Percentiles rank a stretch among this genome's conserved stretches.
Evolutionary conservation across 2,329 filamentous ascomycete genomes (phyloP).

Genomic region (Aspergillus sp.): DNA sequence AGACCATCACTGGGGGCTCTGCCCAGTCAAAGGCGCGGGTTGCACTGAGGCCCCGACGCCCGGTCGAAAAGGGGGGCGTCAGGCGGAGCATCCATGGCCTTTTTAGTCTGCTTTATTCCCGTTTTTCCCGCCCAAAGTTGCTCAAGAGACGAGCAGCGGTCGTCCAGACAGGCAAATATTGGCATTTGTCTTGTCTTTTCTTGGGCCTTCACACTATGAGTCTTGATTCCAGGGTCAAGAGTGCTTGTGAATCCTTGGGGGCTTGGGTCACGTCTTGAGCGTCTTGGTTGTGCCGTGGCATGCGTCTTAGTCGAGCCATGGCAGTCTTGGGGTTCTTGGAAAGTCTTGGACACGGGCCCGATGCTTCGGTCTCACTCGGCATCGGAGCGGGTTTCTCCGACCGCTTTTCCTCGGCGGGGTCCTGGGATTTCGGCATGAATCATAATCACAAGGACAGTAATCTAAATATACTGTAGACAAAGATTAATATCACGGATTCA

Average conservation of each 20-base stretch:
- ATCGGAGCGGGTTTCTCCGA: constrained; percentile 3
- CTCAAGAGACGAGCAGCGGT: neutral
- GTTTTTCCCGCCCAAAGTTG: no score
- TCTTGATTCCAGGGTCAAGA: neutral
- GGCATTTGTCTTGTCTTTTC: constrained; percentile 4
- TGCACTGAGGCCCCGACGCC: neutral
- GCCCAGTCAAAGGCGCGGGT: neutral
- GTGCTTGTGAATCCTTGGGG: constrained; percentile 6
- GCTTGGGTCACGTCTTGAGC: neutral
- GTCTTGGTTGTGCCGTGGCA: neutral
- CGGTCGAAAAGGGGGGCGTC: no score
- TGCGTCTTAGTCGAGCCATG: neutral
- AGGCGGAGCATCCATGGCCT: no score
- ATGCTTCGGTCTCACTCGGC: constrained; percentile 4
- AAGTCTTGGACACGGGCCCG: neutral
- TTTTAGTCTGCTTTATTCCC: no score
- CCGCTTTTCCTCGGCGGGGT: neutral
- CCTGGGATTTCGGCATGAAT: constrained; percentile 1
- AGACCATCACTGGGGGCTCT: neutral
- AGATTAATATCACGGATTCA: neutral
- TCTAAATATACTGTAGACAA: neutral
- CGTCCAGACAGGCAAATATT: constrained; percentile 6
- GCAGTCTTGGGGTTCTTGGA: constrained; percentile 1
- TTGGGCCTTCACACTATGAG: constrained; percentile 2
- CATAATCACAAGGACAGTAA: neutral